Evolutionary conservation across 2,329 filamentous ascomycete species (phyloP).

Genomic region (Xylariaceae sp.): DNA sequence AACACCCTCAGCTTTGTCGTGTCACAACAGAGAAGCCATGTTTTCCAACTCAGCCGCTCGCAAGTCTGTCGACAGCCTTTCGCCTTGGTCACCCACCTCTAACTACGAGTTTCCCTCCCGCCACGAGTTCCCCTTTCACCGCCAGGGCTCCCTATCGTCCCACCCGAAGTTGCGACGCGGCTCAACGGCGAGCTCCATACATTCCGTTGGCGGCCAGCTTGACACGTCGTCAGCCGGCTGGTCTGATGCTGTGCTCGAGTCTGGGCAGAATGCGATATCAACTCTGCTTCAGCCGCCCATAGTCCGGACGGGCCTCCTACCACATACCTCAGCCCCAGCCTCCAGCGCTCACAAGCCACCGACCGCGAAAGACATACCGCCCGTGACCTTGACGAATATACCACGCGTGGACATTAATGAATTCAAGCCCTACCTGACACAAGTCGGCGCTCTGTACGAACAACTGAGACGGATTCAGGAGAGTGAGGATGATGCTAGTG

Average conservation of each 20-base stretch:
- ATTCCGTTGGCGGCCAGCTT: conserved; percentile 77
- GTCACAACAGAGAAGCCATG: conserved; percentile 37
- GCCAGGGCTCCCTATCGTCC: conserved; percentile 38
- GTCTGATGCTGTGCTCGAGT: conserved; percentile 55
- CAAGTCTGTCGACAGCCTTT: conserved; percentile 59
- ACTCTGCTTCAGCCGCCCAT: conserved; percentile 89
- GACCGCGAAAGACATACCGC: conserved; percentile 82
- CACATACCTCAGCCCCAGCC: conserved; percentile 63
- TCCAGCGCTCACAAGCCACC: conserved; percentile 75
- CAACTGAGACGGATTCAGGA: conserved; percentile 80
- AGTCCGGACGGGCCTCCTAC: conserved; percentile 75
- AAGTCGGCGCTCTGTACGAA: conserved; percentile 83
- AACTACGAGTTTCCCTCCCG: no score
- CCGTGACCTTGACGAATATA: conserved; percentile 85
- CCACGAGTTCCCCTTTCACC: conserved; percentile 53
- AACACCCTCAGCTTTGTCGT: conserved; percentile 9
- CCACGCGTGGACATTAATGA: conserved; percentile 69
- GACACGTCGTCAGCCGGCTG: conserved; percentile 57
- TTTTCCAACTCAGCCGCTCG: conserved; percentile 50
- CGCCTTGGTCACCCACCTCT: conserved; percentile 43
- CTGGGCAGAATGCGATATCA: conserved; percentile 89
- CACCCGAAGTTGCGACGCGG: conserved; percentile 55
- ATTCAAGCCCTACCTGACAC: conserved; percentile 76
- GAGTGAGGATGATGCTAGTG: conserved; percentile 56
- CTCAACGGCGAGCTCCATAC: conserved; percentile 81